These are phyloP conservation scores for Wallacemonas sp. DNA, from an alignment of 208 protist genomes.

Conservation along the genomic window DNA sequence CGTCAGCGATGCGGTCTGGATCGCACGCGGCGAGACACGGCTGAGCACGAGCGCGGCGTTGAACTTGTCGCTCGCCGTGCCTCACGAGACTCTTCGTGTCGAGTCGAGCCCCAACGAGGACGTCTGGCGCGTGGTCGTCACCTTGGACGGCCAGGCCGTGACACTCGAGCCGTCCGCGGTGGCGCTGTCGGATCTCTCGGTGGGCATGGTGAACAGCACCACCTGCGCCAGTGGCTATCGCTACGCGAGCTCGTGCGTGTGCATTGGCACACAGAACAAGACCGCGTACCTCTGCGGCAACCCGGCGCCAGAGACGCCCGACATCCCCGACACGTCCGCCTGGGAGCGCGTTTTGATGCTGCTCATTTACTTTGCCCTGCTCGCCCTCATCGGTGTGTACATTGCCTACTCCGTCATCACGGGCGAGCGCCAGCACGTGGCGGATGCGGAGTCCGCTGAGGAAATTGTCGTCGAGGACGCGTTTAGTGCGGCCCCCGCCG, in stretches of 20 bases:
- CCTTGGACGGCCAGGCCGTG: constrained; percentile 40
- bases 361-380: constrained; percentile 39
- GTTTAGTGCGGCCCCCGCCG: constrained; percentile 16
- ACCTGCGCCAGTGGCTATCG: constrained; percentile 50
- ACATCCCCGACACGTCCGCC: constrained; percentile 14
- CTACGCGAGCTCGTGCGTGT: constrained; percentile 34
- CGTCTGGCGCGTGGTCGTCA: constrained; percentile 28
- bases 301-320: background rate
- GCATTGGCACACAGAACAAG: constrained; percentile 32
- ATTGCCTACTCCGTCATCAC: constrained; percentile 33
- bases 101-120: background rate
- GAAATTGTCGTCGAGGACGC: constrained; percentile 9
- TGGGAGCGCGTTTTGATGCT: constrained; percentile 28
- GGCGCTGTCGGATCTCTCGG: constrained; percentile 59
- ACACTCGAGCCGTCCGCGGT: constrained; percentile 29
- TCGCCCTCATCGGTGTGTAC: constrained; percentile 31
- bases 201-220: constrained; percentile 47
- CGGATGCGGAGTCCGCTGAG: constrained; percentile 8
- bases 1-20: background rate
- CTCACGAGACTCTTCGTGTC: background rate
- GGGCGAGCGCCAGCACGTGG: constrained; percentile 4
- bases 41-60: constrained; percentile 7
- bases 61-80: constrained; percentile 16
- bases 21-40: background rate
- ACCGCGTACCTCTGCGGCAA: constrained; percentile 33